Percentiles rank a stretch among this genome's conserved stretches.
Evolutionary conservation across 495 filamentous ascomycete genomes (phyloP).

Genomic region (Hypoxylon lenormandii): DNA sequence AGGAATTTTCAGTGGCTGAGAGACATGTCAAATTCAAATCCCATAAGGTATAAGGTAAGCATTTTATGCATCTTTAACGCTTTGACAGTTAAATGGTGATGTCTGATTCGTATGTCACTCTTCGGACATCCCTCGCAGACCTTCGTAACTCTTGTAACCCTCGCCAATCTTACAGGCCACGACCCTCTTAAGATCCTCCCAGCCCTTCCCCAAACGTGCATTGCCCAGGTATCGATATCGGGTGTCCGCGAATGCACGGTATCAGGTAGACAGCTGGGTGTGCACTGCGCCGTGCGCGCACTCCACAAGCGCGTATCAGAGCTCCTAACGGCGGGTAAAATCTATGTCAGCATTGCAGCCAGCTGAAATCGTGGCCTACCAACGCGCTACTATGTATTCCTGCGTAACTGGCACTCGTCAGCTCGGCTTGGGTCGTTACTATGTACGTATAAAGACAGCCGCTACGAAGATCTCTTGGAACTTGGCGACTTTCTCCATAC

Average conservation of each 20-base stretch:
- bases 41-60: not conserved
- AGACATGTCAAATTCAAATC: not conserved
- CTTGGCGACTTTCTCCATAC: conserved; percentile 32
- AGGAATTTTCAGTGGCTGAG: conserved; percentile 9
- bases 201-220: conserved; percentile 1
- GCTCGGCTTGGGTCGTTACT: not conserved
- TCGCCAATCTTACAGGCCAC: too few species aligned
- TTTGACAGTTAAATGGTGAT: not conserved
- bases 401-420: not conserved
- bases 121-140: conserved; percentile 23
- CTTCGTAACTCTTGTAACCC: not conserved
- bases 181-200: conserved; percentile 5
- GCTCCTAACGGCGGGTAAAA: not conserved
- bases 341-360: conserved; percentile 28
- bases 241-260: too few species aligned
- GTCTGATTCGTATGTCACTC: not conserved
- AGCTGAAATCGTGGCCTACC: conserved; percentile 6
- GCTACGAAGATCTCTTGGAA: conserved; percentile 35
- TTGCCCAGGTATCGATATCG: not conserved
- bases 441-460: conserved; percentile 14
- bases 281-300: too few species aligned
- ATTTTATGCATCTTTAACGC: not conserved
- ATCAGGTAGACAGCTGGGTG: too few species aligned
- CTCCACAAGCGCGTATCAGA: not conserved
- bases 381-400: conserved; percentile 9